Evolutionary conservation across 179 eudicot species (phyloP), one percentile per base, ranked within the genome.

Genomic region (Corrigiola litoralis): DNA sequence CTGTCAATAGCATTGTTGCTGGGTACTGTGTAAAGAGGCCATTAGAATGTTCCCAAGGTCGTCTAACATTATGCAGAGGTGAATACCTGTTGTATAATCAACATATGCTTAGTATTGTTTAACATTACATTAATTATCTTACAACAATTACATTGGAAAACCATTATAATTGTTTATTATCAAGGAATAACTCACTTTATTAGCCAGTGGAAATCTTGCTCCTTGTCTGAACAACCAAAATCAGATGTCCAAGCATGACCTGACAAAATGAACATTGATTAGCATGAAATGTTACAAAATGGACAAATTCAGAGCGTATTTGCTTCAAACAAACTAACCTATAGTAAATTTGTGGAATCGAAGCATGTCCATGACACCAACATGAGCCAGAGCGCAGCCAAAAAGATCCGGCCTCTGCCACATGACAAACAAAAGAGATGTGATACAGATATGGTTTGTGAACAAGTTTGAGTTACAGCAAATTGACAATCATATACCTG

Each of bases 341-440:
- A 92, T 86, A 11, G 99, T 94, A 58, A 90, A 94, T 76, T 87
- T 90, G 81, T 94, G 99, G 63, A 81, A 94, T 56, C 94, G 81
- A 66, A 94, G 94, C 95, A 90, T 94, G 73, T 87, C 97, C 99
- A 90, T 85, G 12, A 92, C 97, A 61, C 98, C 97, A 57, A 90
- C 96, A 75, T 90, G 92, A 65, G 98, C 94, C 58, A 87, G 80
- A 66, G 95, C 98, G 67, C 98, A 92, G 7, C 95, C 98, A 72
- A 84, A 92, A 24, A 92, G 90, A 77, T 87, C 97, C 12, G 98
- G 98, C 68, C 98, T 90, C 97, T 92, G 81, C 94, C 58, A 87
- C 79, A 66, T 92, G 97, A 67, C 98, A 92, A 9, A 94, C 98
- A 72, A 84, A 92, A 24, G n/a, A 92, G 90, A 77, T 87, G 95